Evolutionary conservation across 2,329 filamentous ascomycete species (phyloP).

Genomic region (Zymoseptoria ardabiliae): DNA sequence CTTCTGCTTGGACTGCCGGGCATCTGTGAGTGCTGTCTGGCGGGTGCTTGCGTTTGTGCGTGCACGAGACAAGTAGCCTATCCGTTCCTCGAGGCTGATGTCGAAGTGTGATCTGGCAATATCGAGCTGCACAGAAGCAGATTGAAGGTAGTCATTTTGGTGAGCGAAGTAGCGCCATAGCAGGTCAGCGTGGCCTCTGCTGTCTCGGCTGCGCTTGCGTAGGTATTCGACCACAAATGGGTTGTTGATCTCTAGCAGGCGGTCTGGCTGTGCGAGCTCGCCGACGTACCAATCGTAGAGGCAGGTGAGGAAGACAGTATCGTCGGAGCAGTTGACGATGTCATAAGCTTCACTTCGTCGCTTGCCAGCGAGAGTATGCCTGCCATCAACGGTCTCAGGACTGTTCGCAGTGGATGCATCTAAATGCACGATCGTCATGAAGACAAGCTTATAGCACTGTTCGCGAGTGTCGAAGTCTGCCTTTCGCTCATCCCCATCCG

Average conservation of each 20-base stretch:
- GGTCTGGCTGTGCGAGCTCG: conserved; percentile 71
- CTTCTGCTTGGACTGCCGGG: conserved; percentile 61
- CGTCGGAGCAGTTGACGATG: conserved; percentile 78
- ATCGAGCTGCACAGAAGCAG: conserved; percentile 75
- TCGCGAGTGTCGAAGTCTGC: conserved; percentile 63
- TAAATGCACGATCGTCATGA: conserved; percentile 68
- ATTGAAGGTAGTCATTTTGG: conserved; percentile 73
- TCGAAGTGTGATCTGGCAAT: conserved; percentile 77
- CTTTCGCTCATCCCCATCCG: conserved; percentile 61
- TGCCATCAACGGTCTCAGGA: conserved; percentile 69
- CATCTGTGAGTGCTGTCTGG: conserved; percentile 60
- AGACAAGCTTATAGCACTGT: conserved; percentile 79
- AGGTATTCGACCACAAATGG: conserved; percentile 82
- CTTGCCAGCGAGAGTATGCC: conserved; percentile 65
- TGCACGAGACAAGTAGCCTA: conserved; percentile 82
- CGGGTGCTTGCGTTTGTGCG: conserved; percentile 87
- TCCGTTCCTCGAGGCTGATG: conserved; percentile 74
- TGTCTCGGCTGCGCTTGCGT: conserved; percentile 62
- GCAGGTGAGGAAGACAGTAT: conserved; percentile 91
- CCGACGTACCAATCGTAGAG: conserved; percentile 97
- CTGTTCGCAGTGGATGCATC: conserved; percentile 63
- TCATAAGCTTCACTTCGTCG: conserved; percentile 83
- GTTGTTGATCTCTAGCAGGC: conserved; percentile 76
- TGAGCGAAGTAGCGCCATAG: conserved; percentile 90
- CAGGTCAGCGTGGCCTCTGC: conserved; percentile 75